Base-by-base conservation (phyloP, 768 basidiomycete species). In the Phylloporus sp. region DNA sequence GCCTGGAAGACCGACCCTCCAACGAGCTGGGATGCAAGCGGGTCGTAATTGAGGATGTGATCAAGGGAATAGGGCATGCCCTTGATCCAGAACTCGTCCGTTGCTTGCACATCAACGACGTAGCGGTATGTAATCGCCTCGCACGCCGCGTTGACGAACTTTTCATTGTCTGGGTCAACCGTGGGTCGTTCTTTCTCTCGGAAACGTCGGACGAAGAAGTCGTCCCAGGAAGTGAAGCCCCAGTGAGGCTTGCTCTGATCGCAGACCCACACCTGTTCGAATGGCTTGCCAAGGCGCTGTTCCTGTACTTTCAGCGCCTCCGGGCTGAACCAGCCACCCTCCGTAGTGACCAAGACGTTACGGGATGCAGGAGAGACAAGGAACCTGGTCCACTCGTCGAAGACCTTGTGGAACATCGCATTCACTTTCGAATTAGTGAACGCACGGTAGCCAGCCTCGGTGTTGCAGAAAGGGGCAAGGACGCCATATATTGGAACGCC, bases 31-130 rank as follows among this genome's bases (percentile, higher is more conserved):
- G 67, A 46, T 0, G 72, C 62, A 43, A 63, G 57, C 2, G 66
- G 55, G 49, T 79, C 71, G 31, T 69, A 59, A 40, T 70, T 59
- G 27, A 84, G 73, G 65, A 81, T 76, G 55, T 81, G 72, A 7
- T 58, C 26, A 37, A 84, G 75, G 8, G 81, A 82, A 60, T 84
- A 85, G 0, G 76, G 73, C 56, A 80, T 67, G 0, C 71, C 77
- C 58, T 84, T 82, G 61, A 82, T 54, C 80, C 79, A 83, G 62
- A 84, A 82, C 32, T 56, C 48, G 42, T 80, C 78, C 7, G 58
- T 57, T 2, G 54, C 58, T 39, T 75, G 53, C 29, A 78, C 70
- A 40, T 74, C 53, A 22, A 31, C 21, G 2, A 59, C 61, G 33
- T 76, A 65, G 37, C 69, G 65, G 60, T 75, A 73, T 3, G 76